phyloP scores from a whole-genome alignment of 768 basidiomycete species.

The Dendrothele bispora region DNA sequence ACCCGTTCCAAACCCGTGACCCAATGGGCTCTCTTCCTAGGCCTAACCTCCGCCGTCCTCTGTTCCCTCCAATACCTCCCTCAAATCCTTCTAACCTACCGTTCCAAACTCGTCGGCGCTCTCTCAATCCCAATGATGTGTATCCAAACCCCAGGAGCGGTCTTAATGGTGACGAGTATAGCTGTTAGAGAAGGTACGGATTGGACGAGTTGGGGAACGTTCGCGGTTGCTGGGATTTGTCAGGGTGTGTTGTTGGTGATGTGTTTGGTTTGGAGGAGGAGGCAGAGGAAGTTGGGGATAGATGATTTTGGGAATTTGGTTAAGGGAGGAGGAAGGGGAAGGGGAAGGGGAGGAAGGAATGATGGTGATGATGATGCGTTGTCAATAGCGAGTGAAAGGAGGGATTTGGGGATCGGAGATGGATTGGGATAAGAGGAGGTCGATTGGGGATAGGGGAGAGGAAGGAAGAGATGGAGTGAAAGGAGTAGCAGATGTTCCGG shows the following conservation, averaged over 20 bases:
- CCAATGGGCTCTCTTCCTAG: slow-evolving; percentile 84
- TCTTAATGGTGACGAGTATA: slow-evolving; percentile 84
- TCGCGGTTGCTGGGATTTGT: slow-evolving; percentile 79
- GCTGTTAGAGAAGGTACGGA: slow-evolving; percentile 79
- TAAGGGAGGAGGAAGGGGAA: no score
- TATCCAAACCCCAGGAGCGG: slow-evolving; percentile 88
- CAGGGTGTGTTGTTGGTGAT: slow-evolving; percentile 80
- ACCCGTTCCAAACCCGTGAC: slow-evolving; percentile 12
- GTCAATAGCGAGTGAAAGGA: no score
- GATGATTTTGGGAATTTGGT: slow-evolving; percentile 91
- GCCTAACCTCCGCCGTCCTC: slow-evolving; percentile 75
- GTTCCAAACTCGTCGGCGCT: slow-evolving; percentile 81
- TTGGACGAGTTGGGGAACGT: slow-evolving; percentile 87
- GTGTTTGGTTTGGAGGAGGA: slow-evolving; percentile 83
- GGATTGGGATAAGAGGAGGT: no score
- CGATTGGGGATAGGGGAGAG: no score
- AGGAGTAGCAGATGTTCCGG: no score
- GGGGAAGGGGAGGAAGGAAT: no score
- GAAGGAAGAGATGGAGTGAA: no score
- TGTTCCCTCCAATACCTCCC: slow-evolving; percentile 88
- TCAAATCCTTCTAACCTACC: slow-evolving; percentile 81
- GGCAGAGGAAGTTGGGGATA: slow-evolving; percentile 72
- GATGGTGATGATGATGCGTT: no score
- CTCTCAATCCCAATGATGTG: slow-evolving; percentile 95
- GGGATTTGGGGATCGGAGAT: no score